Percentiles rank a stretch among this genome's conserved stretches.
phyloP scores from a whole-genome alignment of 768 basidiomycete species.

The Crucibulum laeve region DNA sequence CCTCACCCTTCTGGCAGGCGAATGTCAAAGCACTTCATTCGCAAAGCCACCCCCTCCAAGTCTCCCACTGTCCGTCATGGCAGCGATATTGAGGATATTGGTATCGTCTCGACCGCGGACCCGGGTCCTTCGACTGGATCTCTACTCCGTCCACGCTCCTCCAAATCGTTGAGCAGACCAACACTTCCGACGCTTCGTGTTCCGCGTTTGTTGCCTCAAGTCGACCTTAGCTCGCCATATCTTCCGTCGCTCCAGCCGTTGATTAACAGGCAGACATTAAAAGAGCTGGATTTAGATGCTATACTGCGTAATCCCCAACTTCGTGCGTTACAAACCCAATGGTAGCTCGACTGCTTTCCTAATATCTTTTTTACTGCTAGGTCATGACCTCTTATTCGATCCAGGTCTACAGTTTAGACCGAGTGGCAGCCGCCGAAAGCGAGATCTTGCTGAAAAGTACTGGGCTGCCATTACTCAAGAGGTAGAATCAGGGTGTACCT shows the following conservation, averaged over 20 bases:
- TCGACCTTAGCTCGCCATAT: constrained; percentile 45
- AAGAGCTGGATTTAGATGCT: constrained; percentile 79
- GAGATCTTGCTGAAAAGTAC: constrained; percentile 71
- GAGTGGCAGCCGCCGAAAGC: constrained; percentile 68
- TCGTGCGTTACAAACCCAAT: constrained; percentile 49
- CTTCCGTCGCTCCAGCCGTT: constrained; percentile 70
- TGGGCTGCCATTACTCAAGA: constrained; percentile 82
- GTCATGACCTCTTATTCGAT: constrained; percentile 89
- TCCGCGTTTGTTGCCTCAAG: constrained; percentile 26
- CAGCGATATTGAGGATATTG: constrained; percentile 43
- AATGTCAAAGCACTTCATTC: constrained; percentile 10
- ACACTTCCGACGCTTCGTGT: no score
- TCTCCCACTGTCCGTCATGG: constrained; percentile 27
- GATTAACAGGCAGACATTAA: constrained; percentile 79
- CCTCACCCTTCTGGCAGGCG: constrained; percentile 16
- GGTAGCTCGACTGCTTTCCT: constrained; percentile 8
- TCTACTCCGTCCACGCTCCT: constrained; percentile 24
- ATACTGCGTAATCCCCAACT: constrained; percentile 90
- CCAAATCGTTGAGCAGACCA: no score
- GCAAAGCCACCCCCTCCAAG: constrained; percentile 18
- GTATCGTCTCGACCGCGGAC: constrained; percentile 34
- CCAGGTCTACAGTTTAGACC: constrained; percentile 80
- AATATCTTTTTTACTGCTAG: constrained; percentile 30
- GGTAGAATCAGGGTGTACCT: constrained; percentile 78
- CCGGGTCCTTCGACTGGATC: constrained; percentile 44